Evolutionary conservation across 163 green algal species (phyloP).

Genomic region (Volvox carteri): DNA sequence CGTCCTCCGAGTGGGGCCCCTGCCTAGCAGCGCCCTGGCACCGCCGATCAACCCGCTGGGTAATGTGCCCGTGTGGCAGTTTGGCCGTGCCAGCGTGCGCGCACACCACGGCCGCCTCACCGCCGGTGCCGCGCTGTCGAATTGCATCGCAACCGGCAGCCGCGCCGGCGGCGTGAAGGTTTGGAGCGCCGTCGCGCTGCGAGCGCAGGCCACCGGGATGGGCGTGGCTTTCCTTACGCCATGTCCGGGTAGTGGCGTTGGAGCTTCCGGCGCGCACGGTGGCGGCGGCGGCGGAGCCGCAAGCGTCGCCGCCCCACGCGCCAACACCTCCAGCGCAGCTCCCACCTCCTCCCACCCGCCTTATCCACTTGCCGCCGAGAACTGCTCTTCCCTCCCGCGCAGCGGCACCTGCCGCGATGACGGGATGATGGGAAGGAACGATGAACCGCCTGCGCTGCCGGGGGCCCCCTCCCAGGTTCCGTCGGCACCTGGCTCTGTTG

Average conservation of each 20-base stretch:
- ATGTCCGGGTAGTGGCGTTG: not conserved
- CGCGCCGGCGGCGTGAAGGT: constrained; percentile 47
- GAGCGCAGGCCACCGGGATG: not conserved
- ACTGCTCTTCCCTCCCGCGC: not conserved
- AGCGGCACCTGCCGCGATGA: not conserved
- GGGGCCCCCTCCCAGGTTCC: not conserved
- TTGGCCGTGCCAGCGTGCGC: not conserved
- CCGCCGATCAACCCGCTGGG: constrained; percentile 49
- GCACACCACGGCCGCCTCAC: constrained; percentile 40
- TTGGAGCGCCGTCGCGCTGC: not conserved
- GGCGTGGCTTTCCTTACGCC: constrained; percentile 17
- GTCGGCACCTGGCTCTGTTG: not conserved
- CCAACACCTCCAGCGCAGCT: not conserved
- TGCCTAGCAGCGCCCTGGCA: constrained; percentile 25
- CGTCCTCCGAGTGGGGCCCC: constrained; percentile 30
- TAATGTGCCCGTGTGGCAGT: constrained; percentile 39
- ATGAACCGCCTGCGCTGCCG: not conserved
- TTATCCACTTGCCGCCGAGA: not conserved
- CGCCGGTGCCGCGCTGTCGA: not conserved
- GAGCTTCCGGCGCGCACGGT: not conserved
- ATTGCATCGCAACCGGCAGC: constrained; percentile 27
- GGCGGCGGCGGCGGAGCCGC: not conserved
- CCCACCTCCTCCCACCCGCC: not conserved
- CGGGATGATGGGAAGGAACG: not conserved
- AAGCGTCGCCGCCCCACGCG: too few species aligned